Evolutionary conservation across 208 protist genomes (phyloP).

Genomic region (Leishmania amazonensis): DNA sequence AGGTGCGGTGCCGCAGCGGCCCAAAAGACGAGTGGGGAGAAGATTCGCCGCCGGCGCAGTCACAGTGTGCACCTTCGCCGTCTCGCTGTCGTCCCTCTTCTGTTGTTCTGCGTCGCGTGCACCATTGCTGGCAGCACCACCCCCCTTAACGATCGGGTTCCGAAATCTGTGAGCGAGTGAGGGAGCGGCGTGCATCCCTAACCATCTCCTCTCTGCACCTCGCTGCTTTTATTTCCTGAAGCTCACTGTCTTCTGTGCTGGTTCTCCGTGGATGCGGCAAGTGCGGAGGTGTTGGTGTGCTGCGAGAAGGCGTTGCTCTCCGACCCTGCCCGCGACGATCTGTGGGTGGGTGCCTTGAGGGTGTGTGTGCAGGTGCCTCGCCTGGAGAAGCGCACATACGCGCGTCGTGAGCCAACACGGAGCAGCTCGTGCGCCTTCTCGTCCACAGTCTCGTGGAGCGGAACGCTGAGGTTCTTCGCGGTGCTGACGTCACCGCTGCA

Average conservation of each 20-base stretch:
- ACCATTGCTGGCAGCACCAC: neutral
- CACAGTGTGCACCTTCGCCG: neutral
- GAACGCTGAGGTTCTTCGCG: neutral
- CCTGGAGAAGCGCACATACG: neutral
- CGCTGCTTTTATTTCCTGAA: neutral
- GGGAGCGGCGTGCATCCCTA: neutral
- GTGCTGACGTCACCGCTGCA: neutral
- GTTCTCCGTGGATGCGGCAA: neutral
- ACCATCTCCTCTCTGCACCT: neutral
- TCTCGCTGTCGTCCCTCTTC: neutral
- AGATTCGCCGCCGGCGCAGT: neutral
- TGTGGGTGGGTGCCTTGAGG: neutral
- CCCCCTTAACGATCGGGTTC: no score
- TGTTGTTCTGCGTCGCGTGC: neutral
- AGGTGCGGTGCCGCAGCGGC: neutral
- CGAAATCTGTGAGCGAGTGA: neutral
- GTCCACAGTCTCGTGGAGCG: neutral
- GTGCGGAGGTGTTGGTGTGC: conserved; percentile 12
- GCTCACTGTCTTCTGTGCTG: neutral
- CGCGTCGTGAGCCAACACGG: neutral
- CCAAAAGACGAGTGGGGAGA: neutral
- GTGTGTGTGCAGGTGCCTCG: neutral
- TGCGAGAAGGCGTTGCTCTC: conserved; percentile 22
- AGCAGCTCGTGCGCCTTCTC: neutral
- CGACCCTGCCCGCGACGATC: conserved; percentile 12